Evolutionary conservation across 495 filamentous ascomycete genomes (phyloP), one percentile per base, ranked within the genome.

Genomic region (Lophiotrema nucula): DNA sequence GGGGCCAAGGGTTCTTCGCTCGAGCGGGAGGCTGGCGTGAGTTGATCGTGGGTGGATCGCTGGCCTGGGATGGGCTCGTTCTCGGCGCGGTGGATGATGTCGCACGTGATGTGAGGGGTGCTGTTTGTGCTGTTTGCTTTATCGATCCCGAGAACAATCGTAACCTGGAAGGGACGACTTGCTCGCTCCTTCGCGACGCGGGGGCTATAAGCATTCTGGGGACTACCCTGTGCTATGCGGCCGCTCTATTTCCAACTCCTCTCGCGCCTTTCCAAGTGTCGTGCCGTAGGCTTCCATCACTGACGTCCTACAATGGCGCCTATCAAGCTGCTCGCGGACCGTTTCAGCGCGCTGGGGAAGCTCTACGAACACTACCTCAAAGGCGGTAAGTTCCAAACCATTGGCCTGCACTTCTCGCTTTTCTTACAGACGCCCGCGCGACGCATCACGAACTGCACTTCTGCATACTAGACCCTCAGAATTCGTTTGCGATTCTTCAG

Each of bases 291-390:
- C 35, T 39, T 44, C 28, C 26, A n/a, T n/a, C 51, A 43, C 19
- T 18, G 12, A 51, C 12, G 11, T 23, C 41, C 39, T 42, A 56
- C 46, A 44, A 75, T 75, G 76, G 69, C 76, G 58, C 76, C 75
- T 31, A 75, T 70, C 39, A 67, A 56, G 39, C 46, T 23, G 18
- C 27, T 76, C 5, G 62, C 68, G 55, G 57, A 69, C 16, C 68
- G 66, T 50, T 46, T 76, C 44, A 73, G 64, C 39, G 63, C 64
- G 5, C 38, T 58, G n/a, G 51, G 51, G 39, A 47, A 59, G 39
- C 39, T 61, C 26, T 58, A 57, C 27, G 49, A 56, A 38, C 65
- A 64, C 27, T 67, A 71, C 54, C 35, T 66, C 43, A 65, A 70
- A 45, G 65, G 66, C 42, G 69, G 75, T 77, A 65, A 60, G 68